phyloP scores from a whole-genome alignment of 495 filamentous ascomycete genomes.

The Aspergillus egyptiacus region DNA sequence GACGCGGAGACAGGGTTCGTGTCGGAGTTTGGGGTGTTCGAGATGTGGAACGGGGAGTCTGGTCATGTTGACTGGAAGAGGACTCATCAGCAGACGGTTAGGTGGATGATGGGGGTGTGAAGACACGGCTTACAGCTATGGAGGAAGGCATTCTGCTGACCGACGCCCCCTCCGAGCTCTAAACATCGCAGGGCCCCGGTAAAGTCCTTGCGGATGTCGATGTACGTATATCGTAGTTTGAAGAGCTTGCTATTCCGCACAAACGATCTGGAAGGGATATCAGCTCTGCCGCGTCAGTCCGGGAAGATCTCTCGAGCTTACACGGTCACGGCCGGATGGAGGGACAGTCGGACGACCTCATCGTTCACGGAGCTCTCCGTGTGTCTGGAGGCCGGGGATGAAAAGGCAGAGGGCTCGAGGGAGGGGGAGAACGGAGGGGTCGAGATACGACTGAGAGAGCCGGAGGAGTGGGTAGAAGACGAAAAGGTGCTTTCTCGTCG shows the following conservation, averaged over 20 bases:
- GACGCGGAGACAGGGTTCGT: conserved; percentile 34
- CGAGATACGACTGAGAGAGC: conserved; percentile 33
- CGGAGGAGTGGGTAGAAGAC: conserved; percentile 37
- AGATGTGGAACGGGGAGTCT: conserved; percentile 41
- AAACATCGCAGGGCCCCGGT: conserved; percentile 35
- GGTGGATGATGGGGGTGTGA: neutral
- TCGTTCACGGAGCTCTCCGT: conserved; percentile 32
- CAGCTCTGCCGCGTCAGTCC: neutral
- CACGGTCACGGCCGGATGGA: conserved; percentile 38
- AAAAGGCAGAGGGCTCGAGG: conserved; percentile 25
- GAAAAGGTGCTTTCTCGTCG: conserved; percentile 35
- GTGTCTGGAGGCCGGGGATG: conserved; percentile 29
- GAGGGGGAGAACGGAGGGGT: conserved; percentile 16
- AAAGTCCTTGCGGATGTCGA: conserved; percentile 40
- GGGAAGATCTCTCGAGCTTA: conserved; percentile 15
- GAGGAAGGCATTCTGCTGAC: conserved; percentile 37
- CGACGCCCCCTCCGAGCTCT: conserved; percentile 36
- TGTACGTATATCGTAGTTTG: conserved; percentile 38
- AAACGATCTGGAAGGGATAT: conserved; percentile 32
- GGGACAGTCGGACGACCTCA: conserved; percentile 32
- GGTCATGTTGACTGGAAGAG: conserved; percentile 31
- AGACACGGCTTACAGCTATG: conserved; percentile 43
- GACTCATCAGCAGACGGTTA: neutral
- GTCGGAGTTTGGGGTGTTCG: conserved; percentile 36
- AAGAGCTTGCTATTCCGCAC: conserved; percentile 35